A percentile compares a stretch with the other conserved stretches of the same genome.
Conservation (phyloP, 768 basidiomycete species). For the Phanerochaete sordida region DNA sequence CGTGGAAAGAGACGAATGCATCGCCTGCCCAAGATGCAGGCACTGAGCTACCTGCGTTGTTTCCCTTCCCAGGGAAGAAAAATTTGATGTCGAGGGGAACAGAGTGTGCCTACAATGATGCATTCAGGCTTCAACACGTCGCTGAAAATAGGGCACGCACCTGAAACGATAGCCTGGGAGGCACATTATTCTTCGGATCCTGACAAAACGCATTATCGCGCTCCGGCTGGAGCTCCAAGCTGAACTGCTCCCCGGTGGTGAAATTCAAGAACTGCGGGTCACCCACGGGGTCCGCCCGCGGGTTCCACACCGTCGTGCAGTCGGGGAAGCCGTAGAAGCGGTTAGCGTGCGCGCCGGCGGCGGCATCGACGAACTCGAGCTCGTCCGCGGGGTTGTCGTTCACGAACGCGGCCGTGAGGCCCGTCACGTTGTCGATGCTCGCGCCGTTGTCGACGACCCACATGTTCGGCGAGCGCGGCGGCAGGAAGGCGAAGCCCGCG, state of each 20-base stretch:
- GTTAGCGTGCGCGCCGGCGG: not conserved
- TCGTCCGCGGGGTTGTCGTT: conserved; percentile 47
- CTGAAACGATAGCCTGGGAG: conserved; percentile 38
- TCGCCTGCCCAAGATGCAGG: conserved; percentile 28
- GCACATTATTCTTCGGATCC: conserved; percentile 31
- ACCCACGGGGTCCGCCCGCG: conserved; percentile 36
- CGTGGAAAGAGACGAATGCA: conserved; percentile 45
- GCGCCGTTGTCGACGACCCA: conserved; percentile 43
- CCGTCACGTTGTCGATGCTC: conserved; percentile 38
- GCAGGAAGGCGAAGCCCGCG: conserved; percentile 37
- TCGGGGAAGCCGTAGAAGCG: conserved; percentile 40
- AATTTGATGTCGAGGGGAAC: conserved; percentile 47
- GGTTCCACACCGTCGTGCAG: conserved; percentile 43
- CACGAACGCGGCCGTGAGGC: conserved; percentile 35
- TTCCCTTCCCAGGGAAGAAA: conserved; percentile 19
- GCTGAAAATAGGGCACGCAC: conserved; percentile 15
- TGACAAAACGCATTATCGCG: conserved; percentile 34
- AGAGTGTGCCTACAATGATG: conserved; percentile 36
- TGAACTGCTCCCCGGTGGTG: conserved; percentile 35
- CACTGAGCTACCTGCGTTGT: conserved; percentile 15
- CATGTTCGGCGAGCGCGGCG: conserved; percentile 18
- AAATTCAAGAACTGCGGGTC: conserved; percentile 34
- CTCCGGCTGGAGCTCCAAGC: conserved; percentile 31
- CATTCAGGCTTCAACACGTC: not conserved
- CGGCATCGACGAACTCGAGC: conserved; percentile 27